A percentile compares a stretch with the other conserved stretches of the same genome.
Conservation (phyloP, 2,329 filamentous ascomycete species). For the Arthroderma sp. region DNA sequence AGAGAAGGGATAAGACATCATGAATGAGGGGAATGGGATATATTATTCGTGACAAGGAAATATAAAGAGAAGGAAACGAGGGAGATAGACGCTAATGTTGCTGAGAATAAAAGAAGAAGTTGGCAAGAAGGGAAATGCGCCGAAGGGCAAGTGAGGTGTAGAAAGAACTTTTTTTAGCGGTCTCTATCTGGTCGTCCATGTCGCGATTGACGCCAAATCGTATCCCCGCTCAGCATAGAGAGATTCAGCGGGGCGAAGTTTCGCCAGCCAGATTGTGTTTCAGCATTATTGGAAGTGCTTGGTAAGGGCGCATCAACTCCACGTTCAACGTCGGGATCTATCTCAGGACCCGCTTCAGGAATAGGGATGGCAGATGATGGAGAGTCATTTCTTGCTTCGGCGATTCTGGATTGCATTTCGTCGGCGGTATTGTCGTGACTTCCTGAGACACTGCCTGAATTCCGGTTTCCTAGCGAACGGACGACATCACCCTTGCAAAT, state of each 20-base stretch:
- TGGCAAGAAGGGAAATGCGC: background rate
- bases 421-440: slow-evolving; percentile 31
- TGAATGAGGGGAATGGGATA: slow-evolving; percentile 2
- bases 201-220: slow-evolving; percentile 30
- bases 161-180: slow-evolving; percentile 15
- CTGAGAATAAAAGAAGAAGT: background rate
- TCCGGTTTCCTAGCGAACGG: slow-evolving; percentile 29
- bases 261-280: slow-evolving; percentile 28
- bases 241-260: slow-evolving; percentile 32
- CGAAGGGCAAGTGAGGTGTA: too few species aligned
- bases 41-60: slow-evolving; percentile 1
- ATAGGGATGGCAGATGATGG: slow-evolving; percentile 40
- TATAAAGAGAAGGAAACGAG: slow-evolving; percentile 7
- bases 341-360: slow-evolving; percentile 21
- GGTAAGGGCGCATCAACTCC: slow-evolving; percentile 24
- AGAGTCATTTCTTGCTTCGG: slow-evolving; percentile 33
- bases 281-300: slow-evolving; percentile 14
- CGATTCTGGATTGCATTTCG: slow-evolving; percentile 32
- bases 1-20: slow-evolving; percentile 3
- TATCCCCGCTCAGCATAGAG: slow-evolving; percentile 34
- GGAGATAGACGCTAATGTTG: background rate
- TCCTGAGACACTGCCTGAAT: slow-evolving; percentile 4
- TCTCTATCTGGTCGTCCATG: slow-evolving; percentile 22
- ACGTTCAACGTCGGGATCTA: slow-evolving; percentile 31
- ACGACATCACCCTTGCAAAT: slow-evolving; percentile 99